Evolutionary conservation across 83 land plant species (phyloP).

Genomic region (Isoetes engelmannii): DNA sequence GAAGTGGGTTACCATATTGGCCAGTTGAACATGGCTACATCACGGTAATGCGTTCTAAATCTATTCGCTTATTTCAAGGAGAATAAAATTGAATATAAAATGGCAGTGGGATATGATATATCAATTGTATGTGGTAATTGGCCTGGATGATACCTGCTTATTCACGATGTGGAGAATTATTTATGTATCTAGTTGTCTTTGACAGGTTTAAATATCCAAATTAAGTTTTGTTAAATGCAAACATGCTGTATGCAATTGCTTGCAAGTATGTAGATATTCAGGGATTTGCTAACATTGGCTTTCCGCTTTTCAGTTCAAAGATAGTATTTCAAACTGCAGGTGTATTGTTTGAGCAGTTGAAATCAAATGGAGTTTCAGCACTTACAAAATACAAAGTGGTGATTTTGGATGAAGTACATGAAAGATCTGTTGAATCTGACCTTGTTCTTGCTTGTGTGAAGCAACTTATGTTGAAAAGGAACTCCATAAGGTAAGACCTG

Average conservation of each 20-base stretch:
- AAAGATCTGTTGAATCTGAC: conserved; percentile 91
- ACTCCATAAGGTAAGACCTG: conserved; percentile 51
- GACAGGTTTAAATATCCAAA: too few species aligned
- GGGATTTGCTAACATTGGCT: too few species aligned
- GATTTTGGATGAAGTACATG: conserved; percentile 93
- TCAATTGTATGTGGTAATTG: too few species aligned
- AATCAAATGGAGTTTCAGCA: conserved; percentile 56
- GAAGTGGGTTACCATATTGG: conserved; percentile 91
- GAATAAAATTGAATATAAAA: too few species aligned
- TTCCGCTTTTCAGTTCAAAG: conserved; percentile 49
- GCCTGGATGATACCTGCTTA: too few species aligned
- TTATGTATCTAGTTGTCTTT: too few species aligned
- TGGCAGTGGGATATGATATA: too few species aligned
- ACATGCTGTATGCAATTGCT: too few species aligned
- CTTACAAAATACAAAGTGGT: conserved; percentile 64
- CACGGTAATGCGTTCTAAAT: background rate
- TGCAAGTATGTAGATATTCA: too few species aligned
- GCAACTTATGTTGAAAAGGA: conserved; percentile 58
- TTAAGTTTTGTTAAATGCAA: too few species aligned
- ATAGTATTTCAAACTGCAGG: conserved; percentile 87
- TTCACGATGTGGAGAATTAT: too few species aligned
- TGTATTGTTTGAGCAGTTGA: conserved; percentile 75
- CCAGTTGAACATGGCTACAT: conserved; percentile 35
- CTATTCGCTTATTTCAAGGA: too few species aligned
- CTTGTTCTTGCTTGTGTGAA: conserved; percentile 77